Percentiles rank a stretch among this genome's conserved stretches.
Evolutionary conservation across 2,329 filamentous ascomycete species (phyloP).

Genomic region (Penicillium nordicum): DNA sequence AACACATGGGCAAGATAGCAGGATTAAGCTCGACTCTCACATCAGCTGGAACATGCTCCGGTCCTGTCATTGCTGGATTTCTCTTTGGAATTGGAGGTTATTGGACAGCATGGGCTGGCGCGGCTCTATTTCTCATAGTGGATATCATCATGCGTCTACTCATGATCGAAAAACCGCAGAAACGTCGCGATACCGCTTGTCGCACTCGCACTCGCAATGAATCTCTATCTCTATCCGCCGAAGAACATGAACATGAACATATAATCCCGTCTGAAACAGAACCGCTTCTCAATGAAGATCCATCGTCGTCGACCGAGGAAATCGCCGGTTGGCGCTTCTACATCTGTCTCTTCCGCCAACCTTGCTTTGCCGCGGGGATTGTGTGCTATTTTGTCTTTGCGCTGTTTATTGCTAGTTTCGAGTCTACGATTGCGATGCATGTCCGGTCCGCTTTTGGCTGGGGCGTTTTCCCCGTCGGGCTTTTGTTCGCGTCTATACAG

Average conservation of each 20-base stretch:
- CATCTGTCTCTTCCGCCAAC: slow-evolving; percentile 1
- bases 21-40: slow-evolving; percentile 6
- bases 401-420: slow-evolving; percentile 9
- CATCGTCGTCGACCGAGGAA: background rate
- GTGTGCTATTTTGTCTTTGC: slow-evolving; percentile 9
- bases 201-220: too few relatives aligned
- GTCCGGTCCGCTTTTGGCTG: slow-evolving; percentile 11
- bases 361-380: slow-evolving; percentile 8
- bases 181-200: background rate
- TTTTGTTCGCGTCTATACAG: slow-evolving; percentile 12
- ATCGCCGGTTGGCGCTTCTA: slow-evolving; percentile 8
- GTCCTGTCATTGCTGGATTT: slow-evolving; percentile 25
- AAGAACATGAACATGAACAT: background rate
- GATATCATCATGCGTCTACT: slow-evolving; percentile 29
- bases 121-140: slow-evolving; percentile 21
- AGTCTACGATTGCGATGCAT: slow-evolving; percentile 12
- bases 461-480: slow-evolving; percentile 9
- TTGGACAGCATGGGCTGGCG: slow-evolving; percentile 26
- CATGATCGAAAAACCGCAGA: slow-evolving; percentile 5
- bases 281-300: background rate
- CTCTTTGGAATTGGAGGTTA: slow-evolving; percentile 26
- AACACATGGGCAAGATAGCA: slow-evolving; percentile 17
- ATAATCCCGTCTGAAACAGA: background rate
- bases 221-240: background rate
- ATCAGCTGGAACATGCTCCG: slow-evolving; percentile 20